A percentile compares a stretch with the other conserved stretches of the same genome.
Evolutionary conservation across 192 early-diverging fungal genomes (phyloP).

Genomic region (Cetraspora pellucida): DNA sequence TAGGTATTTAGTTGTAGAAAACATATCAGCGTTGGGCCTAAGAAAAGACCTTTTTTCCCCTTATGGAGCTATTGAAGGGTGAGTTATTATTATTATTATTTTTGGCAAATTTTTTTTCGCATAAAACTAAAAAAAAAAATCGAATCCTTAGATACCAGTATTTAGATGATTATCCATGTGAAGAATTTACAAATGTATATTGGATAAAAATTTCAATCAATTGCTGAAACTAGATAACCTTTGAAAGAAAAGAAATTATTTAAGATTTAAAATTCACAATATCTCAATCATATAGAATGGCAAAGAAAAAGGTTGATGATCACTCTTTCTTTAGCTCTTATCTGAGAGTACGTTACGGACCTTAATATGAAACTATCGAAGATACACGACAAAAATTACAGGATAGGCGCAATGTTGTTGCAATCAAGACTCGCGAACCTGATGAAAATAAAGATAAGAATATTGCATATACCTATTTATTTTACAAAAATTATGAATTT

Average conservation of each 20-base stretch:
- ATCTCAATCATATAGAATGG: constrained; percentile 21
- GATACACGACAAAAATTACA: constrained; percentile 48
- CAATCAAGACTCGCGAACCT: constrained; percentile 25
- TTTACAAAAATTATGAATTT: neutral
- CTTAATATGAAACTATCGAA: constrained; percentile 45
- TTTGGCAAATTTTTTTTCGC: too few relatives aligned
- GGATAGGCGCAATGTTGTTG: constrained; percentile 38
- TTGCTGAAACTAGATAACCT: constrained; percentile 35
- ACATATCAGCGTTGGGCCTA: constrained; percentile 24
- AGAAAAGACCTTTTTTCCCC: constrained; percentile 32
- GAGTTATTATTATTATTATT: neutral
- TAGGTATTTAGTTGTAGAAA: constrained; percentile 38
- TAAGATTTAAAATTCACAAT: neutral
- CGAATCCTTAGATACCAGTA: constrained; percentile 11
- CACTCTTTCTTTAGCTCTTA: constrained; percentile 40
- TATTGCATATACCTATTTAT: too few relatives aligned
- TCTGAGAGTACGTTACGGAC: constrained; percentile 44
- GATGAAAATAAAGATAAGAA: neutral
- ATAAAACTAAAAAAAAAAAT: neutral
- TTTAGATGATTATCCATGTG: constrained; percentile 35
- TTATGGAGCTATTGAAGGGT: constrained; percentile 36
- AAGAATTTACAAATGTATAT: constrained; percentile 40
- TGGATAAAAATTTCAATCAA: constrained; percentile 34
- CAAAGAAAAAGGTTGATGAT: constrained; percentile 46
- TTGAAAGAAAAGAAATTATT: neutral